These are phyloP conservation scores for Chytriomyces hyalinus DNA, from an alignment of 192 early-diverging fungal genomes.

Conservation along the genomic window DNA sequence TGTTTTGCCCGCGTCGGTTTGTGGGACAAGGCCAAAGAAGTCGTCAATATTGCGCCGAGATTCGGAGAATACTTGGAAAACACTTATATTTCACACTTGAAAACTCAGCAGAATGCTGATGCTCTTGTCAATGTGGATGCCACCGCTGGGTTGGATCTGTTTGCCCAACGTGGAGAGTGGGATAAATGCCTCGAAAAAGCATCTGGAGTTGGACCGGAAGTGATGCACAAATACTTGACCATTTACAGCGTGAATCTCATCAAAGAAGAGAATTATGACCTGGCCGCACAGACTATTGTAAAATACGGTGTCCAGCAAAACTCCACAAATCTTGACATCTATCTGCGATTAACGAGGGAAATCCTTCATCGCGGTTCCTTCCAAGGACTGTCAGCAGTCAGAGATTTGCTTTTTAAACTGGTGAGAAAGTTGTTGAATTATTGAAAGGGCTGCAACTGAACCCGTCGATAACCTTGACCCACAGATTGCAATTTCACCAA, in stretches of 20 bases:
- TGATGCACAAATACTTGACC: slow-evolving; percentile 57
- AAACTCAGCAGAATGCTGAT: slow-evolving; percentile 59
- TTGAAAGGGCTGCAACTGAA: slow-evolving; percentile 1
- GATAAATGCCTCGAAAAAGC: slow-evolving; percentile 67
- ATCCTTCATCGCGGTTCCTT: slow-evolving; percentile 37
- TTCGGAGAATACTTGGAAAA: slow-evolving; percentile 64
- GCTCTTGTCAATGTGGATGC: slow-evolving; percentile 61
- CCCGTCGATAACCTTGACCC: background rate
- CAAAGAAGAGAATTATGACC: slow-evolving; percentile 53
- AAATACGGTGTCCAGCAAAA: slow-evolving; percentile 51
- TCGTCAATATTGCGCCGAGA: slow-evolving; percentile 59
- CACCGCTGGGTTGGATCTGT: slow-evolving; percentile 60
- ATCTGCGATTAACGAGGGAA: slow-evolving; percentile 48
- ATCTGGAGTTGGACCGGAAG: slow-evolving; percentile 41
- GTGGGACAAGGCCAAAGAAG: slow-evolving; percentile 63
- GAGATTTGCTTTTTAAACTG: slow-evolving; percentile 61
- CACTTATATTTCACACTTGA: slow-evolving; percentile 60
- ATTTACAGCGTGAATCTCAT: slow-evolving; percentile 45
- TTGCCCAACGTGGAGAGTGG: slow-evolving; percentile 64
- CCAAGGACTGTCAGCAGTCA: slow-evolving; percentile 40
- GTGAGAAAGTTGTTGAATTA: slow-evolving; percentile 19
- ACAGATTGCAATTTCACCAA: slow-evolving; percentile 38
- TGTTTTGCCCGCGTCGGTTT: slow-evolving; percentile 53
- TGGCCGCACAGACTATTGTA: slow-evolving; percentile 39
- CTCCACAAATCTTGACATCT: slow-evolving; percentile 48